phyloP scores from a whole-genome alignment of 306 rosid species.

The Dalbergia cultrata region DNA sequence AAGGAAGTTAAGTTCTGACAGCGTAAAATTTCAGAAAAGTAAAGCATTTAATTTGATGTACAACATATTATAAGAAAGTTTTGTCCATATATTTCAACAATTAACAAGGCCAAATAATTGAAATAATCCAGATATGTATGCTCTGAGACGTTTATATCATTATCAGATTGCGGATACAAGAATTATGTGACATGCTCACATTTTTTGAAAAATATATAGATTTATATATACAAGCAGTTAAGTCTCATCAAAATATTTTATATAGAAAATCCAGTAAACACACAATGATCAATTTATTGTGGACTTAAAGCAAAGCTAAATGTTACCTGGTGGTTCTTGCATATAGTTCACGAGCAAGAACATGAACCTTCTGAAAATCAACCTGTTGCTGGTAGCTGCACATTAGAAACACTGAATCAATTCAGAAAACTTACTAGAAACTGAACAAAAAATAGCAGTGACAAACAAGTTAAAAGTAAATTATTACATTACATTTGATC shows the following conservation, averaged over 20 bases:
- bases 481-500: constrained; percentile 31
- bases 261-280: background rate
- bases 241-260: background rate
- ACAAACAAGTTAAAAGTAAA: background rate
- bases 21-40: constrained; percentile 22
- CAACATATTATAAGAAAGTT: background rate
- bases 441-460: background rate
- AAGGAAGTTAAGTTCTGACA: background rate
- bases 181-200: no score
- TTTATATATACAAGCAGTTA: background rate
- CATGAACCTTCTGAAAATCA: constrained; percentile 35
- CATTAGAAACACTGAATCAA: background rate
- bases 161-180: background rate
- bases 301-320: background rate
- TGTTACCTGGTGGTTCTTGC: constrained; percentile 38
- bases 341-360: constrained; percentile 33
- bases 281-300: background rate
- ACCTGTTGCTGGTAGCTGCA: constrained; percentile 38
- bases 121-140: background rate
- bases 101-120: constrained; percentile 6
- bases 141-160: background rate
- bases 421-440: background rate
- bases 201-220: no score
- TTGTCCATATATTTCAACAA: constrained; percentile 12
- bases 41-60: constrained; percentile 4